These are phyloP conservation scores for Boletus bicolor DNA, from an alignment of 768 basidiomycete genomes.

Conservation along the genomic window DNA sequence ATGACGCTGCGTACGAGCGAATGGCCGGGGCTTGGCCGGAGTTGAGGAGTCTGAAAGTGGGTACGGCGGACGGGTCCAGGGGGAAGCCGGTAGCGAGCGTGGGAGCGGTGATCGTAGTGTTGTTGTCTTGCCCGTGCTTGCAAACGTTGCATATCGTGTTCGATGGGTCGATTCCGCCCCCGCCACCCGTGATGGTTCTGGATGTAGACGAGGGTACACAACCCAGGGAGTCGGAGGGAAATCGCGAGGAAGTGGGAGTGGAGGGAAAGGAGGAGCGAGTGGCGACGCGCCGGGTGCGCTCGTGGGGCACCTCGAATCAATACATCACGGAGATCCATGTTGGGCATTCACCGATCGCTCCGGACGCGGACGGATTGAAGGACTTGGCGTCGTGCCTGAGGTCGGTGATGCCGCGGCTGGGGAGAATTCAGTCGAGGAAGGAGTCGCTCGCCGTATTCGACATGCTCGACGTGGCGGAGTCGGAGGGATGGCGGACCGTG, in stretches of 20 bases:
- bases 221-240: neutral
- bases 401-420: conserved; percentile 10
- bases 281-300: neutral
- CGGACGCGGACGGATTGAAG: neutral
- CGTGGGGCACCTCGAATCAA: conserved; percentile 6
- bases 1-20: conserved; percentile 9
- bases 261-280: neutral
- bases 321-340: conserved; percentile 11
- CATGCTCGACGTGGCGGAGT: neutral
- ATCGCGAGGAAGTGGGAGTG: neutral
- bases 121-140: conserved; percentile 11
- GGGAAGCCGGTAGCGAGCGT: conserved; percentile 11
- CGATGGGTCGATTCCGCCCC: conserved; percentile 11
- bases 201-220: neutral
- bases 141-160: conserved; percentile 14
- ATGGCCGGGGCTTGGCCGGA: conserved; percentile 10
- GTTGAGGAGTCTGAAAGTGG: conserved; percentile 13
- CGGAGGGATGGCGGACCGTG: neutral
- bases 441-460: neutral
- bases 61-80: neutral
- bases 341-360: conserved; percentile 11
- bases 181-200: neutral
- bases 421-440: neutral
- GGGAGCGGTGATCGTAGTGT: conserved; percentile 12
- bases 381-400: conserved; percentile 9